phyloP scores from a whole-genome alignment of 768 basidiomycete genomes.

The Leccinum variicolor region DNA sequence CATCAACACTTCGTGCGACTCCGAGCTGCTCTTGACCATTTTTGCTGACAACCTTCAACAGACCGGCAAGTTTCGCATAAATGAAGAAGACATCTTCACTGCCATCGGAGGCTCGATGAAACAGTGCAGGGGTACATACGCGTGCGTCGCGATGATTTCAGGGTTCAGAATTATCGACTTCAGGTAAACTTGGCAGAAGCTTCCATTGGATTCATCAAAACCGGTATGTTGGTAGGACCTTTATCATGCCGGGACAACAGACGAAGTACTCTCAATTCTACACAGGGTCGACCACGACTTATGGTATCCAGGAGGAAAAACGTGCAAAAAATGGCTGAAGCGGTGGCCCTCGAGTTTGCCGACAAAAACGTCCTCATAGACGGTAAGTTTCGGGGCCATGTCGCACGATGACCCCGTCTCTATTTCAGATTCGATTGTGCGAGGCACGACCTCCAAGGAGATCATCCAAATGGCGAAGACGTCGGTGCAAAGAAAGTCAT shows the following conservation, averaged over 20 bases:
- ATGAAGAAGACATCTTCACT: conserved; percentile 98
- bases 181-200: conserved; percentile 90
- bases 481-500: conserved; percentile 96
- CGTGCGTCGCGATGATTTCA: conserved; percentile 97
- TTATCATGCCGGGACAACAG: conserved; percentile 99
- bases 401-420: not conserved
- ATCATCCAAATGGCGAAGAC: conserved; percentile 99
- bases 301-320: conserved; percentile 70
- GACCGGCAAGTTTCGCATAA: conserved; percentile 98
- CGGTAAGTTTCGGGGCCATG: conserved; percentile 45
- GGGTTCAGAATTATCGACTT: conserved; percentile 98
- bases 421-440: conserved; percentile 87
- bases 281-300: not conserved
- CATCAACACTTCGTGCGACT: conserved; percentile 98
- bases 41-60: conserved; percentile 97
- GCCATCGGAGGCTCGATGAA: conserved; percentile 88
- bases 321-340: conserved; percentile 91
- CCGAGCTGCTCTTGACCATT: conserved; percentile 94
- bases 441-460: conserved; percentile 97
- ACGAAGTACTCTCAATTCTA: conserved; percentile 56
- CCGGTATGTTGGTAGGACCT: conserved; percentile 95
- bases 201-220: conserved; percentile 95
- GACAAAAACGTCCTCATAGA: conserved; percentile 94
- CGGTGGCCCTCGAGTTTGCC: conserved; percentile 96
- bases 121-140: conserved; percentile 90